phyloP scores from a whole-genome alignment of 164 flowering plant genomes.

The Magnolia sinica region DNA sequence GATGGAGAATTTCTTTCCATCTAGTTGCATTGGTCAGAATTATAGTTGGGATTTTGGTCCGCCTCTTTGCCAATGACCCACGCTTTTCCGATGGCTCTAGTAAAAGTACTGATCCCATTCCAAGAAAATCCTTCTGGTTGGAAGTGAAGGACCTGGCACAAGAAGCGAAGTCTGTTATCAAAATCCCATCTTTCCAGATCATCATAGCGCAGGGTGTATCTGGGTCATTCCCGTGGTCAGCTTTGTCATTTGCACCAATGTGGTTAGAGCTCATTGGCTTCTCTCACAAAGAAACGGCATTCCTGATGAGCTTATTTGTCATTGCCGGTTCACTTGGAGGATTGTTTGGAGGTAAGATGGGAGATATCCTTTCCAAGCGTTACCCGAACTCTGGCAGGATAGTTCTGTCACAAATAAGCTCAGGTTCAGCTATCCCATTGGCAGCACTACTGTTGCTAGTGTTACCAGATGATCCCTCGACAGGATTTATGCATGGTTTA shows the following conservation, averaged over 20 bases:
- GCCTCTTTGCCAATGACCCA: slow-evolving; percentile 68
- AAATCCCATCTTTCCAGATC: slow-evolving; percentile 76
- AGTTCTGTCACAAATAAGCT: slow-evolving; percentile 78
- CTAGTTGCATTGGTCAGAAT: slow-evolving; percentile 73
- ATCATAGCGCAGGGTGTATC: slow-evolving; percentile 89
- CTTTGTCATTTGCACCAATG: slow-evolving; percentile 87
- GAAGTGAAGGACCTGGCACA: slow-evolving; percentile 54
- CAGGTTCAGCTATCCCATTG: slow-evolving; percentile 82
- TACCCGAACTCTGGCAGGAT: slow-evolving; percentile 90
- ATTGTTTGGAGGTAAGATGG: slow-evolving; percentile 85
- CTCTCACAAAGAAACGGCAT: slow-evolving; percentile 69
- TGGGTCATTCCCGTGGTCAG: slow-evolving; percentile 95
- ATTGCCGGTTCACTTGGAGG: slow-evolving; percentile 75
- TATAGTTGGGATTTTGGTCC: slow-evolving; percentile 57
- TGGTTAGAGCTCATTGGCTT: slow-evolving; percentile 92
- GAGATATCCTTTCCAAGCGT: slow-evolving; percentile 62
- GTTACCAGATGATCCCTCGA: slow-evolving; percentile 69
- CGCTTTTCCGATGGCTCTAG: slow-evolving; percentile 33
- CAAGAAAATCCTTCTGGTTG: slow-evolving; percentile 32
- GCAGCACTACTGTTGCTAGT: slow-evolving; percentile 66
- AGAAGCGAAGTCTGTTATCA: slow-evolving; percentile 76
- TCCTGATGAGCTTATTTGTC: slow-evolving; percentile 56
- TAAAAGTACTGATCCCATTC: slow-evolving; percentile 14
- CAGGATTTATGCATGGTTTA: slow-evolving; percentile 52
- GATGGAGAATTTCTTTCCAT: slow-evolving; percentile 88